A percentile compares a stretch with the other conserved stretches of the same genome.
Conservation (phyloP, 2,329 filamentous ascomycete genomes). For the Amauroascus verrucosus region DNA sequence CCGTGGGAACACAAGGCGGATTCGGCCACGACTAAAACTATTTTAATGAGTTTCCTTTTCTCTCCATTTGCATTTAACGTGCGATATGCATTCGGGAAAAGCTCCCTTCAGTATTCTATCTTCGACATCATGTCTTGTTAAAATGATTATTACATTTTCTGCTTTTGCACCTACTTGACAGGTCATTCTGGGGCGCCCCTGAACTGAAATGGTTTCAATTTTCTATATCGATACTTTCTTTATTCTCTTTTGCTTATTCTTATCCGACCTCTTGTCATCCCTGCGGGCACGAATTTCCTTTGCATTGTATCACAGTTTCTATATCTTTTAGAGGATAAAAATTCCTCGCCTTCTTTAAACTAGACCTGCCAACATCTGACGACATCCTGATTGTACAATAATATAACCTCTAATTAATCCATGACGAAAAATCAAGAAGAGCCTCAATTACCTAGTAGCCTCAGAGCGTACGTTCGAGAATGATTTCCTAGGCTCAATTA, state of each 20-base stretch:
- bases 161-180: not conserved
- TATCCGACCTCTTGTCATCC: constrained; percentile 1
- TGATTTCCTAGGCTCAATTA: too few species aligned
- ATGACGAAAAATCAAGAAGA: not conserved
- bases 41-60: constrained; percentile 5
- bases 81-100: not conserved
- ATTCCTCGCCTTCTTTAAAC: not conserved
- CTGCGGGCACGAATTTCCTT: constrained; percentile 7
- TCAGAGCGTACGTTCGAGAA: too few species aligned
- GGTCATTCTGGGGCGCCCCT: constrained; percentile 2
- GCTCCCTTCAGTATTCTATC: not conserved
- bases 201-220: not conserved
- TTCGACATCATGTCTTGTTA: constrained; percentile 8
- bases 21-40: constrained; percentile 4
- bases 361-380: not conserved
- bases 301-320: not conserved
- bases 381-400: constrained; percentile 1
- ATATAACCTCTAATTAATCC: not conserved
- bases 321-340: not conserved
- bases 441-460: too few species aligned
- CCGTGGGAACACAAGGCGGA: not conserved
- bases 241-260: not conserved
- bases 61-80: constrained; percentile 3
- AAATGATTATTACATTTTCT: constrained; percentile 3
- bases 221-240: not conserved